phyloP scores from a whole-genome alignment of 2,329 filamentous ascomycete genomes.

The Alternaria viburni region DNA sequence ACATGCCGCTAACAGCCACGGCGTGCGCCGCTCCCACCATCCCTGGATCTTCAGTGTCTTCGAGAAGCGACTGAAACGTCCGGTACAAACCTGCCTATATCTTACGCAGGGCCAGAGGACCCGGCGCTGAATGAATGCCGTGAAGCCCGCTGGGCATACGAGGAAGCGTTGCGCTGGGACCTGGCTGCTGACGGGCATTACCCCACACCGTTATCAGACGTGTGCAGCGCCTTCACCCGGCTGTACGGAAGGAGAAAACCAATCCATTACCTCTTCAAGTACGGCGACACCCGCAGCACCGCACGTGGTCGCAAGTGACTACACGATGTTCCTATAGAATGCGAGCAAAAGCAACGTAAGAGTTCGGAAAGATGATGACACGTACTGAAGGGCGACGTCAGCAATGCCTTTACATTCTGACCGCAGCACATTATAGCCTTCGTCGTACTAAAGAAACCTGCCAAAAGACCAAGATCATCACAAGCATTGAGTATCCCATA shows the following conservation, averaged over 20 bases:
- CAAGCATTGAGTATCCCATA: not conserved
- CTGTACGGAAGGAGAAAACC: not conserved
- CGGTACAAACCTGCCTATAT: conserved; percentile 13
- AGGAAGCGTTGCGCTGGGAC: conserved; percentile 1
- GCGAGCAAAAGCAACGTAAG: not conserved
- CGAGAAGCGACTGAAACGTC: conserved; percentile 31
- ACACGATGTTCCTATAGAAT: not conserved
- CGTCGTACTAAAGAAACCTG: not conserved
- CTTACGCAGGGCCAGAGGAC: conserved; percentile 2
- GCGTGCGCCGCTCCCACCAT: conserved; percentile 15
- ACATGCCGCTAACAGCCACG: conserved; percentile 10
- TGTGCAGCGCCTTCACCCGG: conserved; percentile 11
- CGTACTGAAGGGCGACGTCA: not conserved
- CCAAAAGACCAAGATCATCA: not conserved
- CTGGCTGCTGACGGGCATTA: conserved; percentile 16
- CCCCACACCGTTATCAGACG: conserved; percentile 19
- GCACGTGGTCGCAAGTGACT: not conserved
- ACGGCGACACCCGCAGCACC: not conserved
- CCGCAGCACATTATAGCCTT: not conserved
- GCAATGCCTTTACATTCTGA: not conserved
- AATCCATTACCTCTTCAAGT: not conserved
- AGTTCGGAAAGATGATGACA: not conserved
- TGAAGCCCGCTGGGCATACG: conserved; percentile 3
- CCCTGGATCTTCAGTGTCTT: conserved; percentile 27
- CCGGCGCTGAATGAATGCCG: conserved; percentile 1